Conservation (phyloP, 2,329 filamentous ascomycete genomes). For the Paecilomyces sp. region DNA sequence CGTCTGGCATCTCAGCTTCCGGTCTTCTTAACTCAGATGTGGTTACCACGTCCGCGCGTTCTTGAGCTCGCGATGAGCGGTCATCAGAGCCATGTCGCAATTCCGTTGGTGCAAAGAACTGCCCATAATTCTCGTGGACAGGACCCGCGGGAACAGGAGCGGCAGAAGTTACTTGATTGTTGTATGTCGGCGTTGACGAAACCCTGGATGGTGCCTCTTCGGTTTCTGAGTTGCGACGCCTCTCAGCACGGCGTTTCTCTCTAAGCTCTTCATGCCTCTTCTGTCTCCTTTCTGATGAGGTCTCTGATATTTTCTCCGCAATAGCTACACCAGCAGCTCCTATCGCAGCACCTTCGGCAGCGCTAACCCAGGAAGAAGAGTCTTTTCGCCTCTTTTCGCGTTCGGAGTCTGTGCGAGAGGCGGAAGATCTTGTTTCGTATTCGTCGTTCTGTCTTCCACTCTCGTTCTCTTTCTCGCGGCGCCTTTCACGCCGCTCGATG, state of each 20-base stretch:
- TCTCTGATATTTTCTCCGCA: slow-evolving; percentile 19
- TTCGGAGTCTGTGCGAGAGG: slow-evolving; percentile 2
- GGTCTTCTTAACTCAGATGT: slow-evolving; percentile 10
- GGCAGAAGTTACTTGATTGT: slow-evolving; percentile 6
- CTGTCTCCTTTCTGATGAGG: slow-evolving; percentile 21
- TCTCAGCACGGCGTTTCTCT: slow-evolving; percentile 33
- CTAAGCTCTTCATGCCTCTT: slow-evolving; percentile 28
- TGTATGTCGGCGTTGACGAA: slow-evolving; percentile 11
- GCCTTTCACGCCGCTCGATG: slow-evolving; percentile 11
- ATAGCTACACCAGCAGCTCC: slow-evolving; percentile 42
- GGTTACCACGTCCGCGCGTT: slow-evolving; percentile 20
- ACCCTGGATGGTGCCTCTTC: slow-evolving; percentile 16
- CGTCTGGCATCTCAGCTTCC: slow-evolving; percentile 3
- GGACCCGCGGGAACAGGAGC: slow-evolving; percentile 16
- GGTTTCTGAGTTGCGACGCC: slow-evolving; percentile 21
- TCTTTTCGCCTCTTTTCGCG: slow-evolving; percentile 20
- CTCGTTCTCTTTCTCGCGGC: slow-evolving; percentile 15
- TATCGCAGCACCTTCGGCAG: slow-evolving; percentile 44
- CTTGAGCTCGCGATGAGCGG: slow-evolving; percentile 11
- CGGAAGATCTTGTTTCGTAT: slow-evolving; percentile 3
- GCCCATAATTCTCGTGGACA: slow-evolving; percentile 34
- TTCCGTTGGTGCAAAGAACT: slow-evolving; percentile 36
- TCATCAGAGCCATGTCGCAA: slow-evolving; percentile 33
- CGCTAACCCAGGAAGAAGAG: slow-evolving; percentile 20
- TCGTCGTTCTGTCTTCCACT: slow-evolving; percentile 8